Base-by-base conservation (phyloP, 2,329 filamentous ascomycete species). In the Verticillium longisporum region DNA sequence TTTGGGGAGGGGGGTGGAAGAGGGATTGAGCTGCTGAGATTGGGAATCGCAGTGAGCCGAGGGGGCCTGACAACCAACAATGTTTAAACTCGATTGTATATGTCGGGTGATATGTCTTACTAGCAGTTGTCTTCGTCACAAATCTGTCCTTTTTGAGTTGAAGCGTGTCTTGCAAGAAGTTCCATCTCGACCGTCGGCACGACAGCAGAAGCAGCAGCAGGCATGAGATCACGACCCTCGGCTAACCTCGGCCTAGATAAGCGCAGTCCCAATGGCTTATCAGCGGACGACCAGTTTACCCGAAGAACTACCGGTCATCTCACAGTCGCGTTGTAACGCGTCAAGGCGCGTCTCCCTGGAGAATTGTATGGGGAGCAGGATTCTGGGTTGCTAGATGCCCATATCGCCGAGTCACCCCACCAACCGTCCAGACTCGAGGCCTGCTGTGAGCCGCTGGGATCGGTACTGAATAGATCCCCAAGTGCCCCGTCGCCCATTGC, bases 201-300 rank as follows among this genome's bases (percentile, higher is more conserved):
- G 41, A 18, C 41, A 50, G 41, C 41, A 21, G 18, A 21, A 21
- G 18, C 18, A 21, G 18, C 18, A 21, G 18, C 18, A 21, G 41
- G n/a, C 41, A 50, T 50, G n/a, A 21, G 41, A 50, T 50, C 41
- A 50, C 41, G 41, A 50, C 41, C 41, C 41, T 50, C 76, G 77
- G 77, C 67, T 78, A 78, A 76, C 74, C 76, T 78, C 77, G 77
- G 77, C 73, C 71, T 69, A 60, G 62, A 41, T 50, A 50, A 41
- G 11, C 6, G 3, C 26, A 11, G 10, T 1, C 18, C n/a, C 26
- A 38, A 31, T 33, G 26, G 5, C 56, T 62, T 57, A 55, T 57
- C 38, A 41, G 9, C 56, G 41, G 41, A 11, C 7, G 21, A 11
- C 10, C n/a, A 21, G n/a, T 50, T n/a, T 37, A 36, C 31, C 33